These are phyloP conservation scores for Pichia sp. DNA, from an alignment of 1,139 yeast genomes.

Conservation along the genomic window DNA sequence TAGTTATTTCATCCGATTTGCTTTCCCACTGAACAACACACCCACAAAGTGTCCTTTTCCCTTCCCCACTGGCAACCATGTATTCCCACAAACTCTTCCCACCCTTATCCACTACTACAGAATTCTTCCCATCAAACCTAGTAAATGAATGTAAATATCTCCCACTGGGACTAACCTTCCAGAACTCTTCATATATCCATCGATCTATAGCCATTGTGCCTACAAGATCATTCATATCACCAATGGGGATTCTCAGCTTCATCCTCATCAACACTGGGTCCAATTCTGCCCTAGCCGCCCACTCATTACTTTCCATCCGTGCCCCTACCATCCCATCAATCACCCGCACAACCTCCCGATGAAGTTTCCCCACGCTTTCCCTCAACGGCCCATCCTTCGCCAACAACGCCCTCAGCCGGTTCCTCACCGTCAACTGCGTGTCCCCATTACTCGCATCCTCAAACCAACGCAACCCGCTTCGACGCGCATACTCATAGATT, in stretches of 20 bases:
- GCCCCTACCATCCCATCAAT: background rate
- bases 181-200: background rate
- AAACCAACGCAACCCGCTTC: conserved; percentile 46
- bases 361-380: background rate
- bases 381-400: background rate
- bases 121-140: background rate
- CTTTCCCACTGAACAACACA: background rate
- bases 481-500: conserved; percentile 41
- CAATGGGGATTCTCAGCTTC: background rate
- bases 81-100: background rate
- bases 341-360: background rate
- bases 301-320: background rate
- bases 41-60: background rate
- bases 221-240: background rate
- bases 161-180: background rate
- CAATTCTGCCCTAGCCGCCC: background rate
- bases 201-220: background rate
- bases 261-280: background rate
- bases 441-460: conserved; percentile 65
- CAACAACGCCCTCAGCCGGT: conserved; percentile 23
- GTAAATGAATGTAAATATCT: background rate
- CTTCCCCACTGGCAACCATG: background rate
- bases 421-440: conserved; percentile 47
- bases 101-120: background rate
- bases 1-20: background rate